Conservation (phyloP, 2,329 filamentous ascomycete species). For the Penicillium polonicum region DNA sequence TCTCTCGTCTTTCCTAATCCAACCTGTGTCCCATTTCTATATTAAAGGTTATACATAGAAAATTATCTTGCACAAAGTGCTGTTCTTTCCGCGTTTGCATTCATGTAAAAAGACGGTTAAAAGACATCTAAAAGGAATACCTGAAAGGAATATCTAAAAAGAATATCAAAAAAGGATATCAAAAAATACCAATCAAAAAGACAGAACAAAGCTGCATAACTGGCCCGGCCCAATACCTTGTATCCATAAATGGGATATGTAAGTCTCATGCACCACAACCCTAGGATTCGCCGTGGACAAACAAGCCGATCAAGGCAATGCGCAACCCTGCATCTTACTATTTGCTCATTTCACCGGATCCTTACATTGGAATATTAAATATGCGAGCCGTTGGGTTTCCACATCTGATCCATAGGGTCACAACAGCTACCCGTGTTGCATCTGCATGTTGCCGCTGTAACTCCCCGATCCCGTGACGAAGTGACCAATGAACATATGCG, state of each 20-base stretch:
- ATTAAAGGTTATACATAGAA: not conserved
- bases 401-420: constrained; percentile 2
- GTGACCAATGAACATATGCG: constrained; percentile 11
- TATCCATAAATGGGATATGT: not conserved
- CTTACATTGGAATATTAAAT: not conserved
- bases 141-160: too few relatives aligned
- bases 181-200: too few relatives aligned
- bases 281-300: constrained; percentile 1
- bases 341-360: not conserved
- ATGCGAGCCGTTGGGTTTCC: not conserved
- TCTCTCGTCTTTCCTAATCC: not conserved
- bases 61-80: too few relatives aligned
- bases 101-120: too few relatives aligned
- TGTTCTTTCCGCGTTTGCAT: too few relatives aligned
- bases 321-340: not conserved
- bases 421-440: constrained; percentile 1
- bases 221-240: too few relatives aligned
- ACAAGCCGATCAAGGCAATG: not conserved
- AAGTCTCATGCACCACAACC: not conserved
- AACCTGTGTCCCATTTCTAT: not conserved
- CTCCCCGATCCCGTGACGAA: constrained; percentile 6
- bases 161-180: too few relatives aligned
- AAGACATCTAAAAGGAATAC: too few relatives aligned
- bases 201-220: too few relatives aligned
- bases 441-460: constrained; percentile 15